Evolutionary conservation across 306 rosid genomes (phyloP).

Genomic region (Canavalia ensiformis): DNA sequence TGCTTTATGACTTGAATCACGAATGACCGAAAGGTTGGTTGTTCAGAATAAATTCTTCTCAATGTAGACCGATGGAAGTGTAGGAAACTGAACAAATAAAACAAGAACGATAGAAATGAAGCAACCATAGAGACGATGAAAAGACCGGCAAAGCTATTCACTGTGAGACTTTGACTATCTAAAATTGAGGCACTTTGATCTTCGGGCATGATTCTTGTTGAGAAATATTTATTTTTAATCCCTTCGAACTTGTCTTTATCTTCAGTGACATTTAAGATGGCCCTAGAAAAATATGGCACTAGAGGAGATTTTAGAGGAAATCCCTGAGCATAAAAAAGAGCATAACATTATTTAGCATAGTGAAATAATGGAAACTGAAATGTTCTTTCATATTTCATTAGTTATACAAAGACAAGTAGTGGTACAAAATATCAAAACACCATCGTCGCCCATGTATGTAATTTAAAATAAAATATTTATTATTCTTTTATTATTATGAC

Average conservation of each 20-base stretch:
- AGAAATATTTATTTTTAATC: constrained; percentile 40
- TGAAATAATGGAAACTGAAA: background rate
- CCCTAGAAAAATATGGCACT: constrained; percentile 58
- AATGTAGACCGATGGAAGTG: constrained; percentile 17
- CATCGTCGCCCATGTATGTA: too few relatives aligned
- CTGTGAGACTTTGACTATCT: constrained; percentile 42
- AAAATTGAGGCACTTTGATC: constrained; percentile 39
- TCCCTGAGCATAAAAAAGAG: constrained; percentile 46
- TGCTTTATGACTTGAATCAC: constrained; percentile 20
- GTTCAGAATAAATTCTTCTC: background rate
- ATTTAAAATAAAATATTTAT: too few relatives aligned
- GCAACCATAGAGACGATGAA: constrained; percentile 46
- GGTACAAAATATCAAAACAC: too few relatives aligned
- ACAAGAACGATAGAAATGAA: constrained; percentile 19
- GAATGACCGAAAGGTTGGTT: constrained; percentile 5
- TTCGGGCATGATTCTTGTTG: background rate
- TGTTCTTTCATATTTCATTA: too few relatives aligned
- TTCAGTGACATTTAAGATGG: constrained; percentile 58
- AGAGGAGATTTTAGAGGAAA: constrained; percentile 54
- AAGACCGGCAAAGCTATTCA: constrained; percentile 53
- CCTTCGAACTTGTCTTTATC: constrained; percentile 37
- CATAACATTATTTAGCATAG: background rate
- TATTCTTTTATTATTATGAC: too few relatives aligned
- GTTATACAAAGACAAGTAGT: too few relatives aligned
- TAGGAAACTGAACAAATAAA: constrained; percentile 17